Percentiles rank a stretch among this genome's conserved stretches.
These are phyloP conservation scores for Astrothelium subdiscretum DNA, from an alignment of 495 filamentous ascomycete species.

Conservation along the genomic window DNA sequence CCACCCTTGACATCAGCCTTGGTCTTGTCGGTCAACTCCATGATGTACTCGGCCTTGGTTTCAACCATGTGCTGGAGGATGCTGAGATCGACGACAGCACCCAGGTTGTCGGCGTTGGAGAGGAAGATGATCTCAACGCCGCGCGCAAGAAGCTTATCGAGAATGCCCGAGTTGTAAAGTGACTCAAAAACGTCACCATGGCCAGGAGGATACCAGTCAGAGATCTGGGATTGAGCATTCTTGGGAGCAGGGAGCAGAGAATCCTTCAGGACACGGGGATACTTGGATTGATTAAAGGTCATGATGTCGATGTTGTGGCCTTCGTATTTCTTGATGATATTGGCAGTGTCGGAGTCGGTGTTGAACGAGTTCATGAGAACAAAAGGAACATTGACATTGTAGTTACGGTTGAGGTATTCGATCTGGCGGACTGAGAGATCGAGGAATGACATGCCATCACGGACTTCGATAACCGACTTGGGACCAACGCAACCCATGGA, in stretches of 20 bases:
- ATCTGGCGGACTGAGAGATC: slow-evolving; percentile 98
- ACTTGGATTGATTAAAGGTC: slow-evolving; percentile 99
- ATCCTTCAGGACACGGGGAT: slow-evolving; percentile 95
- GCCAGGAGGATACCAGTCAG: slow-evolving; percentile 97
- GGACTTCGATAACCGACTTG: slow-evolving; percentile 99
- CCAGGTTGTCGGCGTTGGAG: slow-evolving; percentile 97
- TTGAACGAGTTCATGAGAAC: slow-evolving; percentile 99
- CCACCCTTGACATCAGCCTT: slow-evolving; percentile 99
- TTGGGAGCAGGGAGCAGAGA: slow-evolving; percentile 94
- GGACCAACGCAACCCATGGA: slow-evolving; percentile 99
- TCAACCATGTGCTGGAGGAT: slow-evolving; percentile 99
- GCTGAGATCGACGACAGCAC: slow-evolving; percentile 91
- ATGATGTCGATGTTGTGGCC: slow-evolving; percentile 98
- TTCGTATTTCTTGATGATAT: slow-evolving; percentile 99
- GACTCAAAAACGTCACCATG: slow-evolving; percentile 99
- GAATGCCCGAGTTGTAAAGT: slow-evolving; percentile 96
- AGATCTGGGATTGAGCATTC: slow-evolving; percentile 72
- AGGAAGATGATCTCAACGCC: slow-evolving; percentile 98
- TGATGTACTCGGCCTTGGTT: slow-evolving; percentile 92
- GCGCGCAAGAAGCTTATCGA: slow-evolving; percentile 87
- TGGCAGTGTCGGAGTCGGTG: slow-evolving; percentile 94
- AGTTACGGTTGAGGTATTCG: slow-evolving; percentile 97
- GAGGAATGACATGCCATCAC: slow-evolving; percentile 99
- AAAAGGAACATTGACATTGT: slow-evolving; percentile 94
- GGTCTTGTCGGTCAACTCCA: slow-evolving; percentile 99